Conservation (phyloP, 805 yeast species). For the Kuraishia floccosa region DNA sequence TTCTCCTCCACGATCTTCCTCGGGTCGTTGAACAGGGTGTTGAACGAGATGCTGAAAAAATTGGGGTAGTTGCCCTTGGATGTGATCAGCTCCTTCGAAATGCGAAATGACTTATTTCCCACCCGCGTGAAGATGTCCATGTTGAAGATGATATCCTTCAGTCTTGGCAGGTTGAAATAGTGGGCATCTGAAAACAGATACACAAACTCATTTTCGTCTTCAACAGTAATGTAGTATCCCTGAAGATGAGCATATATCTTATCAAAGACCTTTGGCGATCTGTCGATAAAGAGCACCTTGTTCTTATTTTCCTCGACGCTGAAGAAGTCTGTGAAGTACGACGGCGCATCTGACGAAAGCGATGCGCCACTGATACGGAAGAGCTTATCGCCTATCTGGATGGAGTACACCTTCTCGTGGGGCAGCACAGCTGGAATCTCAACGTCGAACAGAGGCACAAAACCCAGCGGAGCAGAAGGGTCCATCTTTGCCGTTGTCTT, state of each 20-base stretch:
- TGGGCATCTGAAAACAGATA: conserved; percentile 58
- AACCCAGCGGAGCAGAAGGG: too few relatives aligned
- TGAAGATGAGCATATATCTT: conserved; percentile 63
- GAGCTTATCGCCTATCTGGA: conserved; percentile 56
- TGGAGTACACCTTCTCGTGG: conserved; percentile 54
- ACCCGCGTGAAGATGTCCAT: conserved; percentile 47
- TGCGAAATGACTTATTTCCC: conserved; percentile 48
- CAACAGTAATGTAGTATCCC: conserved; percentile 63
- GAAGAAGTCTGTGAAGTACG: conserved; percentile 75
- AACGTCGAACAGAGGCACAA: conserved; percentile 23
- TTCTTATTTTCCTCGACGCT: conserved; percentile 20
- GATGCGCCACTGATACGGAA: conserved; percentile 77
- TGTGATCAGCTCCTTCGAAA: conserved; percentile 43
- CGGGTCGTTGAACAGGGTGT: conserved; percentile 39
- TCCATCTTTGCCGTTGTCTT: too few relatives aligned
- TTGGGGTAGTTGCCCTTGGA: conserved; percentile 68
- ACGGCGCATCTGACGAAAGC: conserved; percentile 76
- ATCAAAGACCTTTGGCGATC: conserved; percentile 61
- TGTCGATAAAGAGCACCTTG: conserved; percentile 51
- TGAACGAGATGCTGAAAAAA: conserved; percentile 55
- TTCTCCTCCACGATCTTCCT: conserved; percentile 21
- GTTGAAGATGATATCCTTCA: conserved; percentile 35
- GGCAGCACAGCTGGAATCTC: conserved; percentile 46
- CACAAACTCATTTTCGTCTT: conserved; percentile 47
- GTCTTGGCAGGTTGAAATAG: conserved; percentile 54